Evolutionary conservation across 768 basidiomycete genomes (phyloP).

Genomic region (Suillus americanus): DNA sequence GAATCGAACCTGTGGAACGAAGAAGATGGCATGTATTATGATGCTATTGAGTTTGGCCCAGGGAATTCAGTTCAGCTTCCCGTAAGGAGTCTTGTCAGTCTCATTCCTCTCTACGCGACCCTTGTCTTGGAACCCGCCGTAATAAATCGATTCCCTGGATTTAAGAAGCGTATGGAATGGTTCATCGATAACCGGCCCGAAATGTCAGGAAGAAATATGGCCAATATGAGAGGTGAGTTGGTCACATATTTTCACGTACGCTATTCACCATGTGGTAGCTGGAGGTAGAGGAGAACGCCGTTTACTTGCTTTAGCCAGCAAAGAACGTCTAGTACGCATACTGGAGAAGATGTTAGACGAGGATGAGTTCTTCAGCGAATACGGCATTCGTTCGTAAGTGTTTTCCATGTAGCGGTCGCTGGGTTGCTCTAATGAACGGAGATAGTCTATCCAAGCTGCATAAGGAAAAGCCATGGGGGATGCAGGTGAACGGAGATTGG

Average conservation of each 20-base stretch:
- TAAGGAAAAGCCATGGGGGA: slow-evolving; percentile 91
- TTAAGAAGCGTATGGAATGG: slow-evolving; percentile 99
- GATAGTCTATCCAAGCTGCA: slow-evolving; percentile 84
- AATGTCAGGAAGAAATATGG: slow-evolving; percentile 88
- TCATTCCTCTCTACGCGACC: slow-evolving; percentile 95
- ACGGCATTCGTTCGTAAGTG: slow-evolving; percentile 91
- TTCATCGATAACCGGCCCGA: slow-evolving; percentile 93
- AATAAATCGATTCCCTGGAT: slow-evolving; percentile 91
- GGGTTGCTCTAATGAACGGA: slow-evolving; percentile 13
- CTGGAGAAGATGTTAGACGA: slow-evolving; percentile 97
- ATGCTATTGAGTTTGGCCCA: slow-evolving; percentile 87
- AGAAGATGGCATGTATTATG: slow-evolving; percentile 97
- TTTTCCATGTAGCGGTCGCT: background rate
- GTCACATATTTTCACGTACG: background rate
- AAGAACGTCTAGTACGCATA: slow-evolving; percentile 86
- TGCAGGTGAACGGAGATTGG: slow-evolving; percentile 88
- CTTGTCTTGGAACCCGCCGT: slow-evolving; percentile 88
- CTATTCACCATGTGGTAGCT: slow-evolving; percentile 20
- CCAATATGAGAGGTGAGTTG: slow-evolving; percentile 83
- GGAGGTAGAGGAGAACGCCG: slow-evolving; percentile 83
- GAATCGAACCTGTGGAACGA: slow-evolving; percentile 93
- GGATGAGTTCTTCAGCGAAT: slow-evolving; percentile 92
- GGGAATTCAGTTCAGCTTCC: slow-evolving; percentile 87
- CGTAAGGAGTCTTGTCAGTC: slow-evolving; percentile 92
- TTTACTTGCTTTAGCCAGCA: slow-evolving; percentile 85